Base-by-base conservation (phyloP, 257 asterid species). In the Solanum etuberosum region DNA sequence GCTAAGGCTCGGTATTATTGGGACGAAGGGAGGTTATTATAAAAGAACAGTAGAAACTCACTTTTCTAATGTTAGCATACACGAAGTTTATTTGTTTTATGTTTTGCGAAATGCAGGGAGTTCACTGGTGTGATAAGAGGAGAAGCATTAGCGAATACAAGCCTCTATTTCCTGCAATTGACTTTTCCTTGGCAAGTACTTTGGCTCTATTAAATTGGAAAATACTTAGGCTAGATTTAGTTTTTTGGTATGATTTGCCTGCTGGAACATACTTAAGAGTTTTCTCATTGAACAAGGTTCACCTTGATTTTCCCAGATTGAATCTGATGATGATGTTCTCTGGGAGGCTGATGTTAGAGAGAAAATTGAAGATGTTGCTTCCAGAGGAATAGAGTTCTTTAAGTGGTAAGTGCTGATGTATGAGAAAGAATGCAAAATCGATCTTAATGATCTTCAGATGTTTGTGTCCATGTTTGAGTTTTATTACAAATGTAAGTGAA, bases 111-210 rank as follows among this genome's bases (percentile, higher is more conserved):
- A 51, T 91, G 94, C 95, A 96, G 98, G 98, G 99, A 73, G 95
- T 96, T 86, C 94, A 95, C 88, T 97, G 99, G 98, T 97, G 98
- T 86, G 98, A 97, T 88, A 95, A 94, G 93, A 94, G 99, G 88
- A 92, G 98, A 92, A 94, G 95, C 92, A 67, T 94, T 87, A 91
- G 90, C 23, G 98, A 97, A 88, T 97, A 95, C 86, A 93, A 87
- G 89, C 90, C 89, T 51, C 90, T 94, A 54, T 97, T 97, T 89
- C 99, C 99, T n/a, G 97, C 96, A 77, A 91, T 97, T 91, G 98
- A 97, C 92, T 95, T 97, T 90, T 97, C 99, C 83, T 82, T 91
- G 97, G 98, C 92, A 92, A 94, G 99, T 90, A 67, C 20, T 85
- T 84, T 65, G 25, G 37, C 46, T 9, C 34, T 27, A 18, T 14